These are phyloP conservation scores for Clarireedia paspali DNA, from an alignment of 2,329 filamentous ascomycete genomes.

Conservation along the genomic window DNA sequence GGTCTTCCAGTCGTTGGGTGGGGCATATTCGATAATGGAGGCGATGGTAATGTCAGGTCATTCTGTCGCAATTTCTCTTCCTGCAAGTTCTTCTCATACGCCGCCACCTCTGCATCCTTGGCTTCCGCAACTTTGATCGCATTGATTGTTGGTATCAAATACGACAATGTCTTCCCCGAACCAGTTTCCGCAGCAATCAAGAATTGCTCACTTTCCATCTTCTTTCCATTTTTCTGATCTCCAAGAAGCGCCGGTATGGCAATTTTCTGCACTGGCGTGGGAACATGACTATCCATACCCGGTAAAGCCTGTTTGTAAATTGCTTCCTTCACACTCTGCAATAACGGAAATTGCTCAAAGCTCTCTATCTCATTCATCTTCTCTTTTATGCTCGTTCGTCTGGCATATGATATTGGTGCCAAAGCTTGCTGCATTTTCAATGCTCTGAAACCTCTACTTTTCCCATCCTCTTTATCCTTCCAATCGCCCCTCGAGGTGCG, in stretches of 20 bases:
- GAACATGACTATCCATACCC: conserved; percentile 65
- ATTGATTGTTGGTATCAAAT: conserved; percentile 77
- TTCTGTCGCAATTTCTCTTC: conserved; percentile 48
- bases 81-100: conserved; percentile 50
- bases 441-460: conserved; percentile 53
- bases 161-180: conserved; percentile 93
- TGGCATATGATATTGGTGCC: conserved; percentile 69
- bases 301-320: conserved; percentile 67
- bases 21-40: conserved; percentile 53
- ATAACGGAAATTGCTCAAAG: conserved; percentile 74
- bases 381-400: conserved; percentile 43
- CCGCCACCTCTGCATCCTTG: conserved; percentile 48
- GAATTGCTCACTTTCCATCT: conserved; percentile 45
- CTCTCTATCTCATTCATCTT: conserved; percentile 60
- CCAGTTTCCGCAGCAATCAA: conserved; percentile 92
- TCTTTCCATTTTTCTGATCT: conserved; percentile 30
- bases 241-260: conserved; percentile 77
- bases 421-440: conserved; percentile 89
- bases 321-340: conserved; percentile 64
- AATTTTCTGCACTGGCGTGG: conserved; percentile 83
- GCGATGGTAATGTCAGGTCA: conserved; percentile 52
- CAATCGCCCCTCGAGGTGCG: conserved; percentile 9
- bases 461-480: conserved; percentile 22
- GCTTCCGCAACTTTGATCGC: conserved; percentile 72
- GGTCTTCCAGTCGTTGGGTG: conserved; percentile 73